Conservation (phyloP, 495 filamentous ascomycete species). For the Recurvomyces mirabilis region DNA sequence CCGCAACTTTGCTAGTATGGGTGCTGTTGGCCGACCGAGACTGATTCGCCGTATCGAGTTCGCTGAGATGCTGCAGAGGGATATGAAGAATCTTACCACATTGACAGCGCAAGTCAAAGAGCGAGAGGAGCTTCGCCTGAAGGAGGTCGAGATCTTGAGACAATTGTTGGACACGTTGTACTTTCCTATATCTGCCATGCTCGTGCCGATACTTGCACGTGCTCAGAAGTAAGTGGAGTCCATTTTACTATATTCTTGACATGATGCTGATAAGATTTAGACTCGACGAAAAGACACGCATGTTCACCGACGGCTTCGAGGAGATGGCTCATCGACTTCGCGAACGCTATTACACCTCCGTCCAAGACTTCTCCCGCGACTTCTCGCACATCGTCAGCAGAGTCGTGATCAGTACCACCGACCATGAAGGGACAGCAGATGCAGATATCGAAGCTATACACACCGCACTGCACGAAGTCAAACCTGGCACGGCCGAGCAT, state of each 20-base stretch:
- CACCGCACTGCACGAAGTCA: slow-evolving; percentile 42
- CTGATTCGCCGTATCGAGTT: slow-evolving; percentile 80
- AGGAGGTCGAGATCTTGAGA: slow-evolving; percentile 61
- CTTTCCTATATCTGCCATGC: slow-evolving; percentile 69
- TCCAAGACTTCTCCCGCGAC: slow-evolving; percentile 61
- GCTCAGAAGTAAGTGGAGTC: slow-evolving; percentile 50
- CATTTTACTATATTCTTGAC: neutral
- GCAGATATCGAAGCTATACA: slow-evolving; percentile 43
- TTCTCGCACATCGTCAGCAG: slow-evolving; percentile 51
- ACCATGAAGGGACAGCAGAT: slow-evolving; percentile 47
- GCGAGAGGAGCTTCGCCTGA: slow-evolving; percentile 62
- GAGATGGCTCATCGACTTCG: slow-evolving; percentile 55
- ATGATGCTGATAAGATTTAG: slow-evolving; percentile 40
- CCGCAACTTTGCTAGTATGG: slow-evolving; percentile 86
- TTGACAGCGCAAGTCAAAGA: slow-evolving; percentile 58
- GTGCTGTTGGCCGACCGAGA: slow-evolving; percentile 64
- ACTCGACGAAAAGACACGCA: slow-evolving; percentile 53
- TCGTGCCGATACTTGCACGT: slow-evolving; percentile 72
- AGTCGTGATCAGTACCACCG: slow-evolving; percentile 19
- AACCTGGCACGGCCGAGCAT: slow-evolving; percentile 28
- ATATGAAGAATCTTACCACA: slow-evolving; percentile 60
- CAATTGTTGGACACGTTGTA: slow-evolving; percentile 76
- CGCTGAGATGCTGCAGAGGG: slow-evolving; percentile 58
- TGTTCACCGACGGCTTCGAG: slow-evolving; percentile 55
- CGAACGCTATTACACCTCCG: slow-evolving; percentile 61